phyloP scores from a whole-genome alignment of 768 basidiomycete genomes.

The Gelatoporia subvermispora region DNA sequence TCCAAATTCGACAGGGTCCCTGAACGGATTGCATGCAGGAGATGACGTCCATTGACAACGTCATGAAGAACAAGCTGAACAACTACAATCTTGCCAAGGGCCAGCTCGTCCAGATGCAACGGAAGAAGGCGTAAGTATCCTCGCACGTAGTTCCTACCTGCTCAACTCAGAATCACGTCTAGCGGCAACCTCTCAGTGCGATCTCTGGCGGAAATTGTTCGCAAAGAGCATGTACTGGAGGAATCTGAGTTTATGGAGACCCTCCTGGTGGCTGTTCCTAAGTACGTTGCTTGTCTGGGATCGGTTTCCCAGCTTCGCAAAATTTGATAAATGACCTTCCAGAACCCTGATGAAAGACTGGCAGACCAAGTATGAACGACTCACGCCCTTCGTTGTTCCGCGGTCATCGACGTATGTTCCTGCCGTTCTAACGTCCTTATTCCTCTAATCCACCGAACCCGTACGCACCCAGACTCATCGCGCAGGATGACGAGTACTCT shows the following conservation, averaged over 20 bases:
- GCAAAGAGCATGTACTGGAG: slow-evolving; percentile 72
- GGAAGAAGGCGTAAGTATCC: slow-evolving; percentile 78
- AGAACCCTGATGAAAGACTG: slow-evolving; percentile 85
- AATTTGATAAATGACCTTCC: slow-evolving; percentile 5
- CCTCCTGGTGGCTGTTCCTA: slow-evolving; percentile 88
- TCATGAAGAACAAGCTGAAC: slow-evolving; percentile 87
- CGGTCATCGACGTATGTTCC: slow-evolving; percentile 74
- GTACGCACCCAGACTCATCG: slow-evolving; percentile 49
- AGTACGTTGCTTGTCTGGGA: slow-evolving; percentile 42
- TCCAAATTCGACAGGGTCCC: neutral
- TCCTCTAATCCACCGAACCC: neutral
- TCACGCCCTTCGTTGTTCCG: slow-evolving; percentile 89
- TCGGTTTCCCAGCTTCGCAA: slow-evolving; percentile 22
- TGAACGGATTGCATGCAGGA: slow-evolving; percentile 49
- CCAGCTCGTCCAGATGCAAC: slow-evolving; percentile 83
- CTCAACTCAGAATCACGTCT: slow-evolving; percentile 1
- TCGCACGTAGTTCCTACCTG: slow-evolving; percentile 2
- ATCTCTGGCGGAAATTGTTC: slow-evolving; percentile 80
- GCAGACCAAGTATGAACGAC: slow-evolving; percentile 82
- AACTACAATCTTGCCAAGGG: slow-evolving; percentile 95
- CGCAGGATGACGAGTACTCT: slow-evolving; percentile 84
- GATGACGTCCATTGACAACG: slow-evolving; percentile 90
- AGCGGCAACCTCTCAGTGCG: slow-evolving; percentile 95
- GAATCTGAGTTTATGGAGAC: slow-evolving; percentile 96
- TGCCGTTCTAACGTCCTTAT: neutral